These are phyloP conservation scores for Climacium dendroides DNA, from an alignment of 225 moss, liverwort and hornwort genomes.

Conservation along the genomic window DNA sequence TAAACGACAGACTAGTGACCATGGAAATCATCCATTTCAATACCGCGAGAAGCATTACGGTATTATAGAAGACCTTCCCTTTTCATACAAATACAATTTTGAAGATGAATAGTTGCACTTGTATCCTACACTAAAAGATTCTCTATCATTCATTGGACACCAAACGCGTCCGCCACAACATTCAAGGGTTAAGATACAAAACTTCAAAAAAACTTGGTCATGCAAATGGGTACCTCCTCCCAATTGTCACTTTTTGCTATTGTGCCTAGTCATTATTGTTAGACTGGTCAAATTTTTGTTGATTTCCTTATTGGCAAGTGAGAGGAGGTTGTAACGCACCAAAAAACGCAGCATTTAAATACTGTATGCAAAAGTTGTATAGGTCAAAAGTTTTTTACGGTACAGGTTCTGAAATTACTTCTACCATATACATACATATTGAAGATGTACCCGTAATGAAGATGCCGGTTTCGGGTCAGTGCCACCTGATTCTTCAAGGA, in stretches of 20 bases:
- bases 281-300: neutral
- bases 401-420: fast-evolving
- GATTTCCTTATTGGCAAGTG: neutral
- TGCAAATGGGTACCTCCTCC: too few species aligned
- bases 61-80: too few species aligned
- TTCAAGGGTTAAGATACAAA: neutral
- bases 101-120: too few species aligned
- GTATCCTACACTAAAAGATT: too few species aligned
- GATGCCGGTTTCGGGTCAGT: fast-evolving
- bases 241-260: neutral
- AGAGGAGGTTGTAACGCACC: neutral
- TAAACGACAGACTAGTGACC: too few species aligned
- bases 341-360: neutral
- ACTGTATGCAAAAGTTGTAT: neutral
- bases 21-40: too few species aligned
- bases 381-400: neutral
- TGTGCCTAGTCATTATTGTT: neutral
- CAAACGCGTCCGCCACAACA: too few species aligned
- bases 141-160: too few species aligned
- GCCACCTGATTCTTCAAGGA: neutral
- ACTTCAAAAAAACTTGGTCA: neutral
- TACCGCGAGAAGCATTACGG: too few species aligned
- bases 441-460: fast-evolving
- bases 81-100: too few species aligned
- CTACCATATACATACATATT: neutral